phyloP scores from a whole-genome alignment of 2,329 filamentous ascomycete genomes.

The Emmonsiellopsis sp. region DNA sequence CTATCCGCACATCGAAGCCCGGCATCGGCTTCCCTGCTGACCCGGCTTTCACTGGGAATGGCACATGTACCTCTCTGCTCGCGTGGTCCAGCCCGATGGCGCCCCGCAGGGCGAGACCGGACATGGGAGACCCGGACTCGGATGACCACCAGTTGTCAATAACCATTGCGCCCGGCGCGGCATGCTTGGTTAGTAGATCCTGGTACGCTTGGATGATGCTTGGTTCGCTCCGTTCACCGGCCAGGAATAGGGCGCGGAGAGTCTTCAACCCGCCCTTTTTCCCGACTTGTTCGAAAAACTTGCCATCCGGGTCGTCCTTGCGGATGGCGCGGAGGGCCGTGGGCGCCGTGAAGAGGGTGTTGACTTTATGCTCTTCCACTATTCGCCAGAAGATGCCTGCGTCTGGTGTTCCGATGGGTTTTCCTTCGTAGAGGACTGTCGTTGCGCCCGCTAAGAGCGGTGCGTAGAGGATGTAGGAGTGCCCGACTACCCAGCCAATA shows the following conservation, averaged over 20 bases:
- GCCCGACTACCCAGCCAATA: slow-evolving; percentile 85
- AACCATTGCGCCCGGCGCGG: slow-evolving; percentile 52
- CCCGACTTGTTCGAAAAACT: slow-evolving; percentile 54
- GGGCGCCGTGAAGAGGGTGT: slow-evolving; percentile 75
- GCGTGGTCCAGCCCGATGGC: slow-evolving; percentile 49
- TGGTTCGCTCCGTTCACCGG: slow-evolving; percentile 82
- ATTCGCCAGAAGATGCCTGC: slow-evolving; percentile 84
- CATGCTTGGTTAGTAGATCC: slow-evolving; percentile 58
- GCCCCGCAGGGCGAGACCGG: slow-evolving; percentile 56
- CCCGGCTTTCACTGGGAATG: slow-evolving; percentile 64
- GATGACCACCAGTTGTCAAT: slow-evolving; percentile 70
- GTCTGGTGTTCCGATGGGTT: slow-evolving; percentile 81
- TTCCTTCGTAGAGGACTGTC: slow-evolving; percentile 87
- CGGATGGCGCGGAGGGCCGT: slow-evolving; percentile 81
- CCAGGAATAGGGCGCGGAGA: slow-evolving; percentile 70
- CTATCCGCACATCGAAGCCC: slow-evolving; percentile 77
- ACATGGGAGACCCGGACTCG: slow-evolving; percentile 61
- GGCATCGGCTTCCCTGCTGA: slow-evolving; percentile 87
- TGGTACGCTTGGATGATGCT: slow-evolving; percentile 77
- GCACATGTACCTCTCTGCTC: slow-evolving; percentile 30
- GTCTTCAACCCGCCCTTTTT: slow-evolving; percentile 60
- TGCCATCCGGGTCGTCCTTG: slow-evolving; percentile 71
- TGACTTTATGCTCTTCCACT: slow-evolving; percentile 75
- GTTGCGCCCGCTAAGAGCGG: slow-evolving; percentile 78
- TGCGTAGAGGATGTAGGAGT: slow-evolving; percentile 82